A percentile compares a stretch with the other conserved stretches of the same genome.
These are phyloP conservation scores for Acanthamoeba culbertsoni DNA, from an alignment of 208 protist genomes.

Conservation along the genomic window DNA sequence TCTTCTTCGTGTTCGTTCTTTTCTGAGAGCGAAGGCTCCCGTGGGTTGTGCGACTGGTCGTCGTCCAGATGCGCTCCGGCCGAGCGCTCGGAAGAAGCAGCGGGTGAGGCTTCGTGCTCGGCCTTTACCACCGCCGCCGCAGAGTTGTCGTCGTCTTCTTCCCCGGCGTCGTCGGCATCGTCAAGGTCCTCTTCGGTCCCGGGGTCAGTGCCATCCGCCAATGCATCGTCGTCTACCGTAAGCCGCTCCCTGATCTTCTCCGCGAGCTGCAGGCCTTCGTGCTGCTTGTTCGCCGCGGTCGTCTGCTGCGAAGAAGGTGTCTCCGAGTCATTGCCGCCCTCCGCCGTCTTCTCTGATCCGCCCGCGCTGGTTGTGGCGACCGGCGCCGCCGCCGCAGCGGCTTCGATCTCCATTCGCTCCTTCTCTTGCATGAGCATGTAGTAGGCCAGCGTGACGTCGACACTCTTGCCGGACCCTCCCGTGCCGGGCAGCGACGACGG, in stretches of 20 bases:
- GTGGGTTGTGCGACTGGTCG: neutral
- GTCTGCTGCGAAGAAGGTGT: neutral
- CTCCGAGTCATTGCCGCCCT: neutral
- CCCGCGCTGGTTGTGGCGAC: too few species aligned
- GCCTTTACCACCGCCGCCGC: neutral
- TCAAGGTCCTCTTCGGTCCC: neutral
- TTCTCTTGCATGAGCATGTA: neutral
- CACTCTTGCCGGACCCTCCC: neutral
- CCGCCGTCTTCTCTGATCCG: neutral
- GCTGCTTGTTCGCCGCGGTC: neutral
- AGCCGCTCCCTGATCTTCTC: constrained; percentile 6
- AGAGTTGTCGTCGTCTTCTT: neutral
- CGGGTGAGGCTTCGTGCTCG: too few species aligned
- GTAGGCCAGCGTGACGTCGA: neutral
- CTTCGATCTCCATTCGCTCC: neutral
- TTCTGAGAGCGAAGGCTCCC: too few species aligned
- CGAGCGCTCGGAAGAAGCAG: neutral
- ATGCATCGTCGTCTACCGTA: neutral
- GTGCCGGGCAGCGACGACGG: neutral
- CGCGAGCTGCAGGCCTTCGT: neutral
- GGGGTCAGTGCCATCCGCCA: neutral
- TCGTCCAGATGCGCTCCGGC: neutral
- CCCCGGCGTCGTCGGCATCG: neutral
- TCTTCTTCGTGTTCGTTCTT: neutral
- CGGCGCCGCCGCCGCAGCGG: neutral